A percentile compares a stretch with the other conserved stretches of the same genome.
These are phyloP conservation scores for Ophiostoma novo-ulmi DNA, from an alignment of 2,329 filamentous ascomycete species.

Conservation along the genomic window DNA sequence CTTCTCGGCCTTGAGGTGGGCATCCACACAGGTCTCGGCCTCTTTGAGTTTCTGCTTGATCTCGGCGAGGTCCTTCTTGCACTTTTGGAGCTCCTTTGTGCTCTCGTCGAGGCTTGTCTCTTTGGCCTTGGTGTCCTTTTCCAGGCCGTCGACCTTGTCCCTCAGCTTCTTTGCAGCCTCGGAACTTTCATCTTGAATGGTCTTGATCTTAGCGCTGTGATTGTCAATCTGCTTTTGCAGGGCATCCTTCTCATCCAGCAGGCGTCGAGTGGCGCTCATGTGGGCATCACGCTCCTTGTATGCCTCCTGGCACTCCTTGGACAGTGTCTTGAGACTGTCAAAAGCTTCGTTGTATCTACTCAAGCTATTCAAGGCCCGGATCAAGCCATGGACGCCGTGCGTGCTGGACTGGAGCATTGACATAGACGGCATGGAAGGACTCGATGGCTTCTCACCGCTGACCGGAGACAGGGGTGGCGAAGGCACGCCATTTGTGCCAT, in stretches of 20 bases:
- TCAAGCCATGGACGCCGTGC: neutral
- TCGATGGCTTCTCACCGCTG: neutral
- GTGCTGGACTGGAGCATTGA: neutral
- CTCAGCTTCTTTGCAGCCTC: neutral
- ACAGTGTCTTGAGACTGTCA: neutral
- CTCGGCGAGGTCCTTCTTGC: neutral
- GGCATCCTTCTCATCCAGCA: neutral
- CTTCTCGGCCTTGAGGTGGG: neutral
- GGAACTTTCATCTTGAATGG: neutral
- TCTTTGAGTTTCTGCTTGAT: neutral
- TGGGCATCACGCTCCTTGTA: neutral
- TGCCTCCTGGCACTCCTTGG: neutral
- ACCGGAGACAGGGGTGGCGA: neutral
- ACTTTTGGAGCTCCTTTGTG: neutral
- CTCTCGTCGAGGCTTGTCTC: neutral
- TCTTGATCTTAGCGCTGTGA: neutral
- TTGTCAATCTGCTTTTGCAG: neutral
- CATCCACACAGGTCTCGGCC: neutral
- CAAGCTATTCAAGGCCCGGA: neutral
- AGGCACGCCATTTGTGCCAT: neutral
- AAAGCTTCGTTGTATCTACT: neutral
- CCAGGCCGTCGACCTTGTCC: neutral
- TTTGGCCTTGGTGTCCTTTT: neutral
- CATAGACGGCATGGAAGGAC: neutral
- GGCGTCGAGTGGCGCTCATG: neutral